Conservation (phyloP, 1,139 yeast species). For the Yamadazyma friedrichii region DNA sequence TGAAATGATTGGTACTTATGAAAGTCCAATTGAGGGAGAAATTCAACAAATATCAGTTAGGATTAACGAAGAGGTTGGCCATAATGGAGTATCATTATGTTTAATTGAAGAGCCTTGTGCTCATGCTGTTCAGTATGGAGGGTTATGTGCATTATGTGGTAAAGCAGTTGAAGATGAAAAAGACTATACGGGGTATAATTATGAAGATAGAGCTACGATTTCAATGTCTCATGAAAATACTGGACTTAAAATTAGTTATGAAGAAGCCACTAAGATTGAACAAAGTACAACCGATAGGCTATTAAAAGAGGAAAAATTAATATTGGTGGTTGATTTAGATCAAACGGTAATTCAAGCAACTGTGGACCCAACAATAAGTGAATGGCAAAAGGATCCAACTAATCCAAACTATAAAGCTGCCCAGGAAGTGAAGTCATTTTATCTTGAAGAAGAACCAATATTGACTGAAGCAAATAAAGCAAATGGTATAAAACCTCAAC, state of each 20-base stretch:
- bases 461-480: slow-evolving; percentile 51
- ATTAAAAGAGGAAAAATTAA: slow-evolving; percentile 63
- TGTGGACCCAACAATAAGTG: slow-evolving; percentile 95
- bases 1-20: slow-evolving; percentile 69
- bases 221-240: slow-evolving; percentile 88
- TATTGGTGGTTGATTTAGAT: slow-evolving; percentile 92
- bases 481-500: slow-evolving; percentile 55
- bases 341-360: slow-evolving; percentile 98
- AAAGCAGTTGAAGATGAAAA: slow-evolving; percentile 76
- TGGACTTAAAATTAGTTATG: slow-evolving; percentile 79
- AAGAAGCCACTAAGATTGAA: slow-evolving; percentile 86
- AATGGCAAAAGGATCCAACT: slow-evolving; percentile 85
- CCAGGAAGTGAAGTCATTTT: slow-evolving; percentile 75
- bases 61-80: slow-evolving; percentile 60
- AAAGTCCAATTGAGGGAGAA: slow-evolving; percentile 78
- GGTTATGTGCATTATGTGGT: slow-evolving; percentile 94
- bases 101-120: slow-evolving; percentile 78
- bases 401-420: slow-evolving; percentile 86
- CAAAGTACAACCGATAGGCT: slow-evolving; percentile 62
- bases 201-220: slow-evolving; percentile 77
- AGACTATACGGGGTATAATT: slow-evolving; percentile 74
- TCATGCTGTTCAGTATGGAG: slow-evolving; percentile 95
- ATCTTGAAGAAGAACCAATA: slow-evolving; percentile 72
- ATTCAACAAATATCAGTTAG: slow-evolving; percentile 50
- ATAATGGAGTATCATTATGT: slow-evolving; percentile 49